Evolutionary conservation across 345 rosid genomes (phyloP).

Genomic region (Pugionium cornutum): DNA sequence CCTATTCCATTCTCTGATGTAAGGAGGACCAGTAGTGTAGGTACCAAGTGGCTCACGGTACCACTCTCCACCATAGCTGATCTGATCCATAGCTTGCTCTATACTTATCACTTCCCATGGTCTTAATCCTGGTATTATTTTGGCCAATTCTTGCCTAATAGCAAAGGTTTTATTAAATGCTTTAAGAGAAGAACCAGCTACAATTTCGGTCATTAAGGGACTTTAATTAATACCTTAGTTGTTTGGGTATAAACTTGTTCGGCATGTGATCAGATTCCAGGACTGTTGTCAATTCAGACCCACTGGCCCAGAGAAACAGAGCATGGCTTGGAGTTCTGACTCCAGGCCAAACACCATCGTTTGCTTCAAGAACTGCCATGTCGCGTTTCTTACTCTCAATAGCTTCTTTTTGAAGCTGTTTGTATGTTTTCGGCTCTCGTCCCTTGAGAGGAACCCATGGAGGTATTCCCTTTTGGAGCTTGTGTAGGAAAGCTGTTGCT

Average conservation of each 20-base stretch:
- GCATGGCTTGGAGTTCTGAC: conserved; percentile 81
- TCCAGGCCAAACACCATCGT: conserved; percentile 93
- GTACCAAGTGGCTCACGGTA: conserved; percentile 84
- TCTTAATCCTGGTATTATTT: conserved; percentile 80
- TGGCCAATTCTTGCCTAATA: conserved; percentile 57
- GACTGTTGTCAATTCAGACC: conserved; percentile 69
- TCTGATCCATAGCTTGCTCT: conserved; percentile 95
- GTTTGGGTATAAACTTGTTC: conserved; percentile 85
- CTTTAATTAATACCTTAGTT: conserved; percentile 54
- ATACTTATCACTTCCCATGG: conserved; percentile 96
- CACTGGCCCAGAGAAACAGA: conserved; percentile 95
- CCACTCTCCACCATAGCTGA: conserved; percentile 84
- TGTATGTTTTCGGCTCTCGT: conserved; percentile 65
- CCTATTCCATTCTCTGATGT: conserved; percentile 66
- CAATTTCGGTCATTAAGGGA: not conserved
- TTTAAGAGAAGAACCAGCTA: conserved; percentile 10
- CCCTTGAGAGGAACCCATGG: conserved; percentile 92
- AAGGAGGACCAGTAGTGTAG: conserved; percentile 77
- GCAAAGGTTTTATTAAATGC: conserved; percentile 12
- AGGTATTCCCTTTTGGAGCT: conserved; percentile 84
- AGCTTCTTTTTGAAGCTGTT: conserved; percentile 85
- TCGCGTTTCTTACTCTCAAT: conserved; percentile 77
- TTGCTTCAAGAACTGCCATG: conserved; percentile 82
- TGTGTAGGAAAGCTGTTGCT: conserved; percentile 78
- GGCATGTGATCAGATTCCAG: conserved; percentile 93